Conservation (phyloP, 192 early-diverging fungal species). For the Nowakowskiella sp. region DNA sequence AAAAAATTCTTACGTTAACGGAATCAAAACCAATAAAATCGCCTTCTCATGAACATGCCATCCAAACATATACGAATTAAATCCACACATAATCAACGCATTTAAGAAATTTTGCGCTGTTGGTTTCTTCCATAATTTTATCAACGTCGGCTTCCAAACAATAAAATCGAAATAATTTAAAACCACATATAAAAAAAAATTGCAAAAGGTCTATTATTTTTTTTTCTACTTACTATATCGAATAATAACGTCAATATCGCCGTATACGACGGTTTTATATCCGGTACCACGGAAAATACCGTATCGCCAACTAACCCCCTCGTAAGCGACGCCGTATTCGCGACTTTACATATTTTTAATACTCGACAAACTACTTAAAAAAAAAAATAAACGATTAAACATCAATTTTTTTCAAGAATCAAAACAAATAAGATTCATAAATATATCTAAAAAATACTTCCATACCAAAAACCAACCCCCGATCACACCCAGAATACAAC, state of each 20-base stretch:
- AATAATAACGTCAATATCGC: slow-evolving; percentile 64
- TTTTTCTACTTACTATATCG: slow-evolving; percentile 45
- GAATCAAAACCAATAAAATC: slow-evolving; percentile 67
- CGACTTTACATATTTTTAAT: too few relatives aligned
- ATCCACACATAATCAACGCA: slow-evolving; percentile 70
- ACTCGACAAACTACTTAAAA: slow-evolving; percentile 22
- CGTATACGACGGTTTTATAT: slow-evolving; percentile 60
- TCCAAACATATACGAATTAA: slow-evolving; percentile 84
- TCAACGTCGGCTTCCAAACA: slow-evolving; percentile 40
- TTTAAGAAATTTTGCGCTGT: slow-evolving; percentile 57
- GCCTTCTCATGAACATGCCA: slow-evolving; percentile 99
- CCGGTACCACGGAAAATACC: slow-evolving; percentile 69
- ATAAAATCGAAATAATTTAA: not conserved
- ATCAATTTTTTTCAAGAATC: too few relatives aligned
- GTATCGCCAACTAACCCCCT: slow-evolving; percentile 88
- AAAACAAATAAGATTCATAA: not conserved
- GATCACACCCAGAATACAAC: slow-evolving; percentile 75
- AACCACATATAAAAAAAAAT: not conserved
- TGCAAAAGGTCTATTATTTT: not conserved
- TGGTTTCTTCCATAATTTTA: slow-evolving; percentile 47
- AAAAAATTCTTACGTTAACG: slow-evolving; percentile 39
- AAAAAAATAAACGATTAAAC: not conserved
- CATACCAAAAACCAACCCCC: slow-evolving; percentile 52
- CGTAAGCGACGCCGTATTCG: slow-evolving; percentile 50
- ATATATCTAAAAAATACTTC: slow-evolving; percentile 18